phyloP scores from a whole-genome alignment of 2,329 filamentous ascomycete genomes.

The Aspergillus ibericus region DNA sequence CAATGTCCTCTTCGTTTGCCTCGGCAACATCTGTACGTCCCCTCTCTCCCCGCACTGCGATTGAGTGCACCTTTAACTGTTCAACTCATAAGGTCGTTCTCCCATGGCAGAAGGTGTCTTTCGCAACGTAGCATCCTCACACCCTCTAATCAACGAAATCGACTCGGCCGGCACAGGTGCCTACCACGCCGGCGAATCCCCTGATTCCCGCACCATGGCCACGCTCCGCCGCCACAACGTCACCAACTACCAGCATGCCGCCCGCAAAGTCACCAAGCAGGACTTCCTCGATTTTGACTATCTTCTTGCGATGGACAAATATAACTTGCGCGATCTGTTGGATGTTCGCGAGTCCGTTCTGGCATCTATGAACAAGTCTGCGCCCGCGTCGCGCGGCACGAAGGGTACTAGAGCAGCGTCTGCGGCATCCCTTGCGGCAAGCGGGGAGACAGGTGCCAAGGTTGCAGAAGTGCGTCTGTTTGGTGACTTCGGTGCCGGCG shows the following conservation, averaged over 20 bases:
- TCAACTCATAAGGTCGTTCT: constrained; percentile 59
- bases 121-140: constrained; percentile 62
- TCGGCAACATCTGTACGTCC: constrained; percentile 83
- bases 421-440: constrained; percentile 34
- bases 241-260: constrained; percentile 71
- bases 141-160: constrained; percentile 64
- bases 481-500: constrained; percentile 71
- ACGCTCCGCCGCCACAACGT: constrained; percentile 76
- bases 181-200: constrained; percentile 75
- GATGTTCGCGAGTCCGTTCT: constrained; percentile 57
- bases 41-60: constrained; percentile 1
- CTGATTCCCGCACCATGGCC: constrained; percentile 80
- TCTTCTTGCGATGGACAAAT: constrained; percentile 89
- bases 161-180: constrained; percentile 90
- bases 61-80: not conserved
- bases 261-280: constrained; percentile 67
- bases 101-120: constrained; percentile 98
- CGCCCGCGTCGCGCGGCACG: constrained; percentile 19
- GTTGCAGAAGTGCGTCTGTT: constrained; percentile 71
- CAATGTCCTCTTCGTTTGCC: constrained; percentile 89
- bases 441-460: constrained; percentile 33
- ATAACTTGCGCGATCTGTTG: constrained; percentile 72
- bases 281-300: constrained; percentile 91
- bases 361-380: constrained; percentile 46
- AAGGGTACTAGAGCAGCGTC: constrained; percentile 39